phyloP scores from a whole-genome alignment of 2,329 filamentous ascomycete genomes.

The Teratosphaeria gauchensis region DNA sequence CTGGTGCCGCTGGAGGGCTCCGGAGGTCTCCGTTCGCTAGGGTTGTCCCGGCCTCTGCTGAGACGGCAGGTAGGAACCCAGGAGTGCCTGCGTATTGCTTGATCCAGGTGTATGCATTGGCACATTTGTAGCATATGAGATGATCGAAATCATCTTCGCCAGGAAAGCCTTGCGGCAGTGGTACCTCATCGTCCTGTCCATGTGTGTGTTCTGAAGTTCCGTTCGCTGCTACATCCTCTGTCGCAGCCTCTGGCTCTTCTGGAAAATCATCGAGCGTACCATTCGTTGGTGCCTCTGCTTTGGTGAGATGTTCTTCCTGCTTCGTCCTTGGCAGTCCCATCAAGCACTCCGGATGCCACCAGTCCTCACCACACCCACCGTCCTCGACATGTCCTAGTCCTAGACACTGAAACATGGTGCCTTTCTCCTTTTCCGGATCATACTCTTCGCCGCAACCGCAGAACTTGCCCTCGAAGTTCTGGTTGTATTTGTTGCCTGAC shows the following conservation, averaged over 20 bases:
- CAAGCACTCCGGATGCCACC: constrained; percentile 92
- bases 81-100: constrained; percentile 71
- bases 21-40: background rate
- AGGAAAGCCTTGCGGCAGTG: constrained; percentile 77
- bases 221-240: constrained; percentile 8
- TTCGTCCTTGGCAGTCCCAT: constrained; percentile 69
- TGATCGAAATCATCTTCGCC: constrained; percentile 80
- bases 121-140: constrained; percentile 89
- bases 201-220: constrained; percentile 38
- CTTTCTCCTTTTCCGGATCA: constrained; percentile 78
- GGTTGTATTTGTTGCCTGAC: constrained; percentile 77
- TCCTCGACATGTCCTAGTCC: constrained; percentile 70
- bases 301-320: constrained; percentile 9
- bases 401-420: constrained; percentile 96
- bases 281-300: constrained; percentile 12
- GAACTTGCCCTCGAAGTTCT: constrained; percentile 89
- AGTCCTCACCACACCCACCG: constrained; percentile 91
- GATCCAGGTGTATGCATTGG: constrained; percentile 82
- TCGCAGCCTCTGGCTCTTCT: constrained; percentile 26
- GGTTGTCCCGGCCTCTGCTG: constrained; percentile 18
- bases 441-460: constrained; percentile 85
- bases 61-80: constrained; percentile 71
- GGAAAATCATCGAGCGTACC: constrained; percentile 17
- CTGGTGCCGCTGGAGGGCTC: background rate
- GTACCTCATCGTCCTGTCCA: constrained; percentile 44